phyloP scores from a whole-genome alignment of 1,284 basidiomycete species.

The Ustilago loliicola region DNA sequence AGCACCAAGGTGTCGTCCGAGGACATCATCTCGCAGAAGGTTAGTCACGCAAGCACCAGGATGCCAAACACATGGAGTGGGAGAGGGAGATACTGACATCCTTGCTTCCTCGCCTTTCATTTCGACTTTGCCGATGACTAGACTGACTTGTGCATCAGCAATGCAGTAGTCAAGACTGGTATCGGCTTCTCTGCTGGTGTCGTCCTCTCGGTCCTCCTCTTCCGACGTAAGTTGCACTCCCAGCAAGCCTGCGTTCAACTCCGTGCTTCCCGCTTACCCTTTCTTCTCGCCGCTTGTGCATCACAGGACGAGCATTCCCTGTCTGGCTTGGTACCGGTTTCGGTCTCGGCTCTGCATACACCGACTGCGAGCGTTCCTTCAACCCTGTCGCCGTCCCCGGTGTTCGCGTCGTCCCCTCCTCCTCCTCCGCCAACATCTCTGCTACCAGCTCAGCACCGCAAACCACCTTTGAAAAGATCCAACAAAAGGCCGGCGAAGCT shows the following conservation, averaged over 20 bases:
- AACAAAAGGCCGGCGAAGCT: conserved; percentile 65
- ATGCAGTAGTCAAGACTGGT: conserved; percentile 78
- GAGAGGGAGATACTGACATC: conserved; percentile 3
- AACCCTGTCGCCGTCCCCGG: conserved; percentile 93
- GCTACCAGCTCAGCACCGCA: conserved; percentile 41
- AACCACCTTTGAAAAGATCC: conserved; percentile 61
- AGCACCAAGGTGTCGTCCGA: conserved; percentile 78
- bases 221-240: conserved; percentile 81
- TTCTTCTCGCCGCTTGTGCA: conserved; percentile 29
- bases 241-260: too few relatives aligned
- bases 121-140: conserved; percentile 13
- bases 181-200: conserved; percentile 95
- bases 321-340: conserved; percentile 93
- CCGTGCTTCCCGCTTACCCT: conserved; percentile 13
- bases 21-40: conserved; percentile 87
- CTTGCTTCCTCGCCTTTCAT: background rate
- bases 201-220: conserved; percentile 91
- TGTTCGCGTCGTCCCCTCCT: conserved; percentile 79
- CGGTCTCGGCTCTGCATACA: conserved; percentile 84
- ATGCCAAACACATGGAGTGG: too few relatives aligned
- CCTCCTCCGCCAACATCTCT: conserved; percentile 69
- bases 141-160: conserved; percentile 71
- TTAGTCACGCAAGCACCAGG: conserved; percentile 68
- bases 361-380: conserved; percentile 95
- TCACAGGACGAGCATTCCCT: conserved; percentile 92